phyloP scores from a whole-genome alignment of 1,284 basidiomycete species.

The Tausonia pullulans region DNA sequence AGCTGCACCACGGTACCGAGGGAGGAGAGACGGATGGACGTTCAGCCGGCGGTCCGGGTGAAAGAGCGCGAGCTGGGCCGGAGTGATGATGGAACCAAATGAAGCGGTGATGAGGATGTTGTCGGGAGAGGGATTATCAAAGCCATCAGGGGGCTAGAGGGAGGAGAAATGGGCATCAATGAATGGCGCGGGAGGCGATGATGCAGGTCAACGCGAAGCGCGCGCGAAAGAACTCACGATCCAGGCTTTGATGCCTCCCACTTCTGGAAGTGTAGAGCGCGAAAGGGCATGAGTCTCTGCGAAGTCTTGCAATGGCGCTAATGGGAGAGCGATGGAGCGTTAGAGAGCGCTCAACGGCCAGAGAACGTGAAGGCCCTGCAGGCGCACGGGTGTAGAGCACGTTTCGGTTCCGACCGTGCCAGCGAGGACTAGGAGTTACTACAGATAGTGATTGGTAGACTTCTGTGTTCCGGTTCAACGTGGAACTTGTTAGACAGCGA shows the following conservation, averaged over 20 bases:
- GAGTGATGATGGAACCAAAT: conserved; percentile 77
- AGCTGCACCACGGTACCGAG: conserved; percentile 78
- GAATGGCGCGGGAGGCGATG: not conserved
- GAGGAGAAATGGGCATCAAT: not conserved
- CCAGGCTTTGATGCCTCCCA: conserved; percentile 20
- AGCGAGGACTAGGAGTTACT: conserved; percentile 40
- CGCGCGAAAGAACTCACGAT: conserved; percentile 3
- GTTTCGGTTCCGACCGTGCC: conserved; percentile 11
- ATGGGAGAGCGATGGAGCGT: not conserved
- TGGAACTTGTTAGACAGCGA: not conserved
- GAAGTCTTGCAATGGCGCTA: not conserved
- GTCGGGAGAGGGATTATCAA: conserved; percentile 35
- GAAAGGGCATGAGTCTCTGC: conserved; percentile 7
- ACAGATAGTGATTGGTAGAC: conserved; percentile 49
- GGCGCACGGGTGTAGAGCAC: conserved; percentile 16
- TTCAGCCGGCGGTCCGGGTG: conserved; percentile 58
- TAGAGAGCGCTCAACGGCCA: conserved; percentile 9
- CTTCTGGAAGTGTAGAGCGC: not conserved
- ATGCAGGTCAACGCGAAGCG: not conserved
- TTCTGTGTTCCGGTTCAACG: conserved; percentile 35
- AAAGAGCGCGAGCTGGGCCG: conserved; percentile 55
- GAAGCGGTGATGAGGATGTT: conserved; percentile 78
- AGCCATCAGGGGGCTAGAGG: conserved; percentile 42
- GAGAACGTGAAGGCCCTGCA: conserved; percentile 17
- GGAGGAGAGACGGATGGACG: conserved; percentile 83